Conservation (phyloP, 2,329 filamentous ascomycete genomes). For the Neoarthrinium moseri region DNA sequence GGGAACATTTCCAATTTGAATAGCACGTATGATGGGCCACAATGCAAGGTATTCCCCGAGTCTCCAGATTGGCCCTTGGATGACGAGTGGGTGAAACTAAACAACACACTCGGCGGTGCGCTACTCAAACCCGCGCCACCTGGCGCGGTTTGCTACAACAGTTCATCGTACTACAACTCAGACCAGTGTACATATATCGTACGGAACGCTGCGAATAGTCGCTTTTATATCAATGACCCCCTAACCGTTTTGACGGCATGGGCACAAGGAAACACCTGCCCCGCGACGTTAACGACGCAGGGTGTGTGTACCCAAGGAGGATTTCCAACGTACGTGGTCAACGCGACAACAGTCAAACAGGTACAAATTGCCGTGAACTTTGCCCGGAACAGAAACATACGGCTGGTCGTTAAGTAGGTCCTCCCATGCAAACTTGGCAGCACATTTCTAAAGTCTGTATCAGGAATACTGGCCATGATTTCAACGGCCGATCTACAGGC, state of each 20-base stretch:
- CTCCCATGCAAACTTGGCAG: slow-evolving; percentile 15
- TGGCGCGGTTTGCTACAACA: slow-evolving; percentile 28
- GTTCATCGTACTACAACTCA: slow-evolving; percentile 19
- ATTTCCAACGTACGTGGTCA: slow-evolving; percentile 34
- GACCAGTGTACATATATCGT: slow-evolving; percentile 24
- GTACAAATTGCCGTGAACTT: slow-evolving; percentile 32
- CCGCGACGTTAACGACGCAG: slow-evolving; percentile 16
- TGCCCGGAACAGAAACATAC: slow-evolving; percentile 32
- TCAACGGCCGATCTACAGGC: slow-evolving; percentile 43
- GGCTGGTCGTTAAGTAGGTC: slow-evolving; percentile 34
- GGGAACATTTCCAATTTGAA: slow-evolving; percentile 11
- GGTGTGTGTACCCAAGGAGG: slow-evolving; percentile 33
- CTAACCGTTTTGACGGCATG: slow-evolving; percentile 27
- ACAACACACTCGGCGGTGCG: slow-evolving; percentile 24
- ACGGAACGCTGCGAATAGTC: slow-evolving; percentile 16
- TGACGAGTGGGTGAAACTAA: slow-evolving; percentile 24
- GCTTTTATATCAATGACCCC: slow-evolving; percentile 32
- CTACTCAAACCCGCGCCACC: slow-evolving; percentile 28
- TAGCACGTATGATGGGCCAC: neutral
- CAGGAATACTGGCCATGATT: slow-evolving; percentile 48
- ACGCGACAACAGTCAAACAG: slow-evolving; percentile 32
- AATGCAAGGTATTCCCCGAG: slow-evolving; percentile 24
- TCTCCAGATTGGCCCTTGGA: slow-evolving; percentile 22
- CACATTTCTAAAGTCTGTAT: slow-evolving; percentile 31
- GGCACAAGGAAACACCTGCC: slow-evolving; percentile 32